Evolutionary conservation across 108 stramenopile species (phyloP).

Genomic region (Aurantiochytrium sp.): DNA sequence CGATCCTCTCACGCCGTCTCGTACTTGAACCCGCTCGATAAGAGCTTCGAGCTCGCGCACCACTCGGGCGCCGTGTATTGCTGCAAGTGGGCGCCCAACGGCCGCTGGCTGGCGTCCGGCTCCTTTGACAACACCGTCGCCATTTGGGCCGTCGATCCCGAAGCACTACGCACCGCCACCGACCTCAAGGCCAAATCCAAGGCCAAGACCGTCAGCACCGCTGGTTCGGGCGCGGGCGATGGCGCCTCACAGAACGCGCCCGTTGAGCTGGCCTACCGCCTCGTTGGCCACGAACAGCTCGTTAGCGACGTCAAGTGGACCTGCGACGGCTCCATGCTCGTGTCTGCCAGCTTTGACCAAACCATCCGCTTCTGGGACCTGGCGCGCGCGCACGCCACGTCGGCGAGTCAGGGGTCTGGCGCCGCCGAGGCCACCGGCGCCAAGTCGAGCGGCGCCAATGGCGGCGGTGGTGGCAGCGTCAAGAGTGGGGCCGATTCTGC

Average conservation of each 20-base stretch:
- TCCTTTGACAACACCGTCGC: neutral
- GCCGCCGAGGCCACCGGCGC: neutral
- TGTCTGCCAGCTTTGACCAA: neutral
- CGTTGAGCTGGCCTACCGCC: neutral
- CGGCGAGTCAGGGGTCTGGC: neutral
- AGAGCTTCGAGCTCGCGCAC: neutral
- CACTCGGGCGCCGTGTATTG: neutral
- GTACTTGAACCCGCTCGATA: neutral
- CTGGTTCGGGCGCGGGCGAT: too few relatives aligned
- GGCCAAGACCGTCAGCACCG: too few relatives aligned
- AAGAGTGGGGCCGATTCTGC: too few relatives aligned
- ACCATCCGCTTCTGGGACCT: neutral
- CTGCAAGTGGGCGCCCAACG: conserved; percentile 12
- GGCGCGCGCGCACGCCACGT: neutral
- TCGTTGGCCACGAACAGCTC: neutral
- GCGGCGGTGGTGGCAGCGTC: too few relatives aligned
- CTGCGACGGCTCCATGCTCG: neutral
- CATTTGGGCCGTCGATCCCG: neutral
- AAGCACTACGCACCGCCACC: neutral
- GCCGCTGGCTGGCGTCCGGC: neutral
- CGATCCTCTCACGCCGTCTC: neutral
- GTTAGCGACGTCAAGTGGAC: neutral
- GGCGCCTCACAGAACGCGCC: neutral
- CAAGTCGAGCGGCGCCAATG: too few relatives aligned
- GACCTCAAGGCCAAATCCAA: neutral